Conservation (phyloP, 169 alveolate species). For the Cryptosporidium andersoni region DNA sequence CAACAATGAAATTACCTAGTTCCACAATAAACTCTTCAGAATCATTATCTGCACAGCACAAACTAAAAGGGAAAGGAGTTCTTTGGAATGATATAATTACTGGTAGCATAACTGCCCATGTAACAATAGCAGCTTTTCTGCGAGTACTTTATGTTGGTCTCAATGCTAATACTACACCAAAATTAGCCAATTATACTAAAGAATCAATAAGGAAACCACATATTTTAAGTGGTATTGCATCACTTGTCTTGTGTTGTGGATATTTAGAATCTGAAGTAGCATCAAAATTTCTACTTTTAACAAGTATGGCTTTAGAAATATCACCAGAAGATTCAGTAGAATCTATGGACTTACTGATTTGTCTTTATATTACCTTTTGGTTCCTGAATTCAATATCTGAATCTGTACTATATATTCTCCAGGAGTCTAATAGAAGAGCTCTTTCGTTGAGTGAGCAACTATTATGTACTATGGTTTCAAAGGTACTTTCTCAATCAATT, state of each 20-base stretch:
- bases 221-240: constrained; percentile 39
- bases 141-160: constrained; percentile 42
- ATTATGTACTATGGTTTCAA: constrained; percentile 31
- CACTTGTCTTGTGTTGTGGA: constrained; percentile 50
- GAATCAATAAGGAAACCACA: constrained; percentile 16
- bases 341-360: constrained; percentile 53
- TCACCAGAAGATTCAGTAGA: constrained; percentile 16
- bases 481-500: constrained; percentile 34
- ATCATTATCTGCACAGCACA: constrained; percentile 22
- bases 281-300: constrained; percentile 41
- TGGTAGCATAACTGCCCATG: constrained; percentile 32
- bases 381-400: constrained; percentile 30
- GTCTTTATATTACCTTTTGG: constrained; percentile 52
- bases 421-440: constrained; percentile 48
- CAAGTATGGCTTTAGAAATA: constrained; percentile 27
- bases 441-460: constrained; percentile 35
- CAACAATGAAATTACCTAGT: background rate
- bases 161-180: constrained; percentile 37
- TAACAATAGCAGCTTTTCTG: constrained; percentile 42
- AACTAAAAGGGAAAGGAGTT: constrained; percentile 41
- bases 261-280: constrained; percentile 57
- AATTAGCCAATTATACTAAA: constrained; percentile 19
- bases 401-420: constrained; percentile 32
- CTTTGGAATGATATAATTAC: constrained; percentile 55
- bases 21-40: constrained; percentile 31